Evolutionary conservation across 345 rosid genomes (phyloP).

Genomic region (Rhizophora mangle): DNA sequence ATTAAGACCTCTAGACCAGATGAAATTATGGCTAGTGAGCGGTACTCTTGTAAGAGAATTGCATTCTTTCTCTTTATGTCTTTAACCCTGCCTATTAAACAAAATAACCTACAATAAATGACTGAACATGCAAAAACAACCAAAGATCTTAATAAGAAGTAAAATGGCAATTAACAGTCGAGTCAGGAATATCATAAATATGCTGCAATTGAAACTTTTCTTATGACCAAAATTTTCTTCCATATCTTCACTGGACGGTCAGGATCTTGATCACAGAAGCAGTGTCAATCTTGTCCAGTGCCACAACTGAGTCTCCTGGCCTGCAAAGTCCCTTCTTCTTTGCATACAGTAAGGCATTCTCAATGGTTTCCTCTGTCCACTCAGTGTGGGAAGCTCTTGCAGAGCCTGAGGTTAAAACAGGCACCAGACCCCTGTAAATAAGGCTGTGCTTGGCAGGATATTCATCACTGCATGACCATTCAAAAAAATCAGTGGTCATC

Average conservation of each 20-base stretch:
- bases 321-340: conserved; percentile 30
- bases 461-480: conserved; percentile 35
- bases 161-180: too few relatives aligned
- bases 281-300: conserved; percentile 25
- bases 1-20: too few relatives aligned
- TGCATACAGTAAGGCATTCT: conserved; percentile 18
- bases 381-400: conserved; percentile 20
- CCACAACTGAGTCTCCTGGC: conserved; percentile 37
- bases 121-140: too few relatives aligned
- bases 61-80: too few relatives aligned
- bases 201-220: background rate
- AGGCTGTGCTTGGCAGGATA: conserved; percentile 41
- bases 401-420: conserved; percentile 23
- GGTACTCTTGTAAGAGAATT: too few relatives aligned
- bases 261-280: conserved; percentile 31
- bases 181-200: background rate
- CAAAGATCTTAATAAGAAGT: background rate
- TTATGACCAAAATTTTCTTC: background rate
- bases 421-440: conserved; percentile 29
- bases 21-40: too few relatives aligned
- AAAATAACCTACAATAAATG: too few relatives aligned
- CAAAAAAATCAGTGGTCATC: conserved; percentile 22
- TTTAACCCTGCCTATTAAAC: too few relatives aligned
- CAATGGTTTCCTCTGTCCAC: conserved; percentile 26
- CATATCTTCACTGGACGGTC: conserved; percentile 6